Base-by-base conservation (phyloP, 1,284 basidiomycete species). In the Chondrostereum purpureum region DNA sequence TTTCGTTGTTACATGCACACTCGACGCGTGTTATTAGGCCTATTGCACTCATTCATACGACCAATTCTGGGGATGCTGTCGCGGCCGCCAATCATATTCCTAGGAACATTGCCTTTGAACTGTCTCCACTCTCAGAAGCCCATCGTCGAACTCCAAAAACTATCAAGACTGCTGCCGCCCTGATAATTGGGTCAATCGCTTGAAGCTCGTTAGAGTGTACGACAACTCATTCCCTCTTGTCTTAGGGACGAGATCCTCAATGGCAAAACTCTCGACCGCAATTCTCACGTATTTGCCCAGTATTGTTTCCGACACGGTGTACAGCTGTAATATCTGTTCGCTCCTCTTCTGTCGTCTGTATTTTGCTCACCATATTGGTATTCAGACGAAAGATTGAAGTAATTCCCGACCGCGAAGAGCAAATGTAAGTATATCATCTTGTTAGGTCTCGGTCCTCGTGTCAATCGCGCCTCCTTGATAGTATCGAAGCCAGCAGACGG, bases 241-340 rank as follows among this genome's bases (percentile, higher is more conserved):
- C 18, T 41, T 49, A 90, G 88, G 16, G 89, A 92, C 61, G 88
- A 92, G 58, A 86, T 90, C 39, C 66, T 90, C 46, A 90, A 87
- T 50, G 89, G 89, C 41, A 93, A 92, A 68, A 92, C 91, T 1
- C 79, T 82, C 48, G 93, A 97, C 64, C 75, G 78, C 14, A 97
- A 96, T 63, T 86, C 83, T 3, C 78, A 89, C 60, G 86, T 80
- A 64, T 90, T 92, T 58, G 90, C 90, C 22, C 78, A 79, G 61
- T 92, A 79, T 60, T 92, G 87, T 61, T 95, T 95, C 60, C 85
- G 92, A 56, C 77, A 89, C 35, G 92, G 90, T 0, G 80, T 94
- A 41, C 81, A 92, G 49, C 65, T 94, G 86, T 90, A 67, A n/a
- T 64, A 84, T 65, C n/a, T 24, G 40, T 36, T 17, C 22, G 41